Conservation (phyloP, 306 rosid genomes). For the Glycine soja region DNA sequence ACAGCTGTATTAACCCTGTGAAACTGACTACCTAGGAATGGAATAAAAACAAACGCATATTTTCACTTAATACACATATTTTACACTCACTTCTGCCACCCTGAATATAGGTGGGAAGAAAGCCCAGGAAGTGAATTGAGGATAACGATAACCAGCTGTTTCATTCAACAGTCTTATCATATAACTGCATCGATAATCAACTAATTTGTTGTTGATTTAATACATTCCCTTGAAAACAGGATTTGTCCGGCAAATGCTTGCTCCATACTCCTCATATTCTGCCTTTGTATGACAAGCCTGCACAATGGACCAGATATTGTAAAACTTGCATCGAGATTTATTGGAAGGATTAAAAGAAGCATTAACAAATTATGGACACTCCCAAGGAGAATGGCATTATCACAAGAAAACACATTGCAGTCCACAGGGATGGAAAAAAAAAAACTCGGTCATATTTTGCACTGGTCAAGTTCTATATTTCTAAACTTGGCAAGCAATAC, state of each 20-base stretch:
- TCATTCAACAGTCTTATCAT: constrained; percentile 37
- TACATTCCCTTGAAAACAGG: constrained; percentile 99
- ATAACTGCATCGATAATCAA: constrained; percentile 39
- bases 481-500: constrained; percentile 15
- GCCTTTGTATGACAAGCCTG: constrained; percentile 99
- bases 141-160: constrained; percentile 37
- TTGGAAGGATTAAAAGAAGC: not conserved
- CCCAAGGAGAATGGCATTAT: not conserved
- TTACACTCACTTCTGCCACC: constrained; percentile 61
- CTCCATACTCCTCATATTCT: constrained; percentile 95
- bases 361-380: constrained; percentile 1
- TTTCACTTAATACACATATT: constrained; percentile 60
- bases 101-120: constrained; percentile 43
- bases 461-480: constrained; percentile 2
- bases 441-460: not conserved
- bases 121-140: constrained; percentile 43
- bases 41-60: constrained; percentile 60
- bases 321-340: not conserved
- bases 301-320: constrained; percentile 41
- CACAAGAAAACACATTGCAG: not conserved
- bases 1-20: constrained; percentile 51
- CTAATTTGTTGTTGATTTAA: constrained; percentile 57
- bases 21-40: constrained; percentile 47
- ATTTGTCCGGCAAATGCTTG: constrained; percentile 96
- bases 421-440: not conserved